Base-by-base conservation (phyloP, 1,139 yeast genomes). In the Lizanozyma gosingica region DNA sequence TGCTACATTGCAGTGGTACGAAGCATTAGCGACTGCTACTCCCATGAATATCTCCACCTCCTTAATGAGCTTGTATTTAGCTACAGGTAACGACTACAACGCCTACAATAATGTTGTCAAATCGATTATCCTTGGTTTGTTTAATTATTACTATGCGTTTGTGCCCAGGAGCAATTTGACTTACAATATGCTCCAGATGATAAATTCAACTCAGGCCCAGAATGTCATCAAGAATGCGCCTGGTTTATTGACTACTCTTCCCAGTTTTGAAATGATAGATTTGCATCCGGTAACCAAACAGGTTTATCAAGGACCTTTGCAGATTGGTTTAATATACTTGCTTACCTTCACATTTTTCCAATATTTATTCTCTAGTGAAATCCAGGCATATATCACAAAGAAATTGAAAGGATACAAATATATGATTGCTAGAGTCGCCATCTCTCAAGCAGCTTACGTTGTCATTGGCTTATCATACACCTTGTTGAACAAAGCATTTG, bases 401-500 rank as follows among this genome's bases (percentile, higher is more conserved):
- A 60, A 61, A 39, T 45, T 72, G 17, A 52, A 55, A n/a, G 64
- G 76, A 2, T 43, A 45, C 18, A 59, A 59, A 36, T 76, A 69
- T 45, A 51, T 75, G 4, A 42, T 62, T 0, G 67, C 65, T 44
- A 61, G 78, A 44, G 56, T 70, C 45, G 34, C 64, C 3, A 48
- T 63, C 0, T 60, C 76, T 0, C 80, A 75, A 43, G 37, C 60
- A 2, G 62, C 72, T 0, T 75, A 67, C 47, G 37, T 73, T 2
- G 49, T 70, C 4, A 47, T 75, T 18, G 62, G 76, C 1, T 53
- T 76, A 33, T 64, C 69, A 1, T 71, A 60, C 45, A 62, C 71
- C 18, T 49, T 61, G 9, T 54, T 72, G 45, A 70, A 68, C 44
- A 56, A 64, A 11, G 78, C 79, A 0, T 76, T 70, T 51, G 70